Percentiles rank a stretch among this genome's conserved stretches.
These are phyloP conservation scores for Wickerhamiella occidentalis DNA, from an alignment of 805 yeast genomes.

Conservation along the genomic window DNA sequence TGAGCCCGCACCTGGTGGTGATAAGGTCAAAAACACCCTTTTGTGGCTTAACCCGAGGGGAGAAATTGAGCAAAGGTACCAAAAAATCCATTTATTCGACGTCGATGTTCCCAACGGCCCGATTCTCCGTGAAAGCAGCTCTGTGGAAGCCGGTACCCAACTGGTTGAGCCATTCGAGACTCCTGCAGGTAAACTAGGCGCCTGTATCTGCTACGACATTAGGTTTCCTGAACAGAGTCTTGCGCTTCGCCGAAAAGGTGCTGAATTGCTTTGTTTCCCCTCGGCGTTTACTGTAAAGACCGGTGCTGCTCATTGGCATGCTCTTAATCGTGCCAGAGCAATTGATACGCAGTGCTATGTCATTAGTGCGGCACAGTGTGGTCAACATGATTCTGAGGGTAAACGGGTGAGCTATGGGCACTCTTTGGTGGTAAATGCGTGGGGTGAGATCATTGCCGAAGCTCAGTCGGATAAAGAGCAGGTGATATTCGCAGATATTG, in stretches of 20 bases:
- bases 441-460: constrained; percentile 71
- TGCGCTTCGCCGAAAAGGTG: constrained; percentile 53
- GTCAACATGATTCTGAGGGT: constrained; percentile 48
- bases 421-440: constrained; percentile 77
- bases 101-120: constrained; percentile 76
- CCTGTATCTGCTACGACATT: constrained; percentile 68
- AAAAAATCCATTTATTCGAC: constrained; percentile 81
- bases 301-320: constrained; percentile 84
- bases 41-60: constrained; percentile 62
- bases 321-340: constrained; percentile 71
- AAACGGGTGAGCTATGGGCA: constrained; percentile 84
- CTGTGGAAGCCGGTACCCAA: constrained; percentile 66
- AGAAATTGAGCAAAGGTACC: constrained; percentile 54
- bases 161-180: constrained; percentile 45
- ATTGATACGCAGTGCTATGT: constrained; percentile 81
- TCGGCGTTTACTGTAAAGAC: constrained; percentile 89
- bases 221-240: constrained; percentile 75
- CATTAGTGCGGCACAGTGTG: constrained; percentile 80
- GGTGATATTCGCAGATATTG: constrained; percentile 63
- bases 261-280: constrained; percentile 69
- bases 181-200: constrained; percentile 32
- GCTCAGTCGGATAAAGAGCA: constrained; percentile 73
- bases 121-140: constrained; percentile 57
- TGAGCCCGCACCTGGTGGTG: constrained; percentile 44
- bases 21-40: constrained; percentile 56